Conservation (phyloP, 2,329 filamentous ascomycete species). For the Plectosphaerella cucumerina region DNA sequence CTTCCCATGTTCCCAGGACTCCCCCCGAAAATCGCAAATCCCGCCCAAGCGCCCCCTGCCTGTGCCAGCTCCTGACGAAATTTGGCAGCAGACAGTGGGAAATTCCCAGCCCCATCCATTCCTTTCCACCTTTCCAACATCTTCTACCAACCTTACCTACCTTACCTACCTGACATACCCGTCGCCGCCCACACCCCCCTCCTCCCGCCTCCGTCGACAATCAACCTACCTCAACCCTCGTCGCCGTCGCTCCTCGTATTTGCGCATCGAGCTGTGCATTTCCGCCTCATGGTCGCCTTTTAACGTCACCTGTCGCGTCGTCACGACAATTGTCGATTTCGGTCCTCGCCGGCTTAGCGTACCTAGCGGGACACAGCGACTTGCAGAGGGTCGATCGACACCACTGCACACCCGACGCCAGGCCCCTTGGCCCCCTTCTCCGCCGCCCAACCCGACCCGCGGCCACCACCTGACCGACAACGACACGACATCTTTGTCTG, state of each 20-base stretch:
- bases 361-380: conserved; percentile 4
- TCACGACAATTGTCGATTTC: conserved; percentile 12
- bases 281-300: conserved; percentile 9
- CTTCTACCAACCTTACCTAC: conserved; percentile 7
- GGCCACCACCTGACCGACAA: neutral
- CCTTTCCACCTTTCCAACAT: conserved; percentile 11
- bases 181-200: conserved; percentile 7
- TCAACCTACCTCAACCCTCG: conserved; percentile 7
- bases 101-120: conserved; percentile 19
- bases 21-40: conserved; percentile 6
- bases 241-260: conserved; percentile 11
- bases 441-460: neutral
- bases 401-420: neutral
- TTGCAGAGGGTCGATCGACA: conserved; percentile 9
- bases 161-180: conserved; percentile 7
- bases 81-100: conserved; percentile 8
- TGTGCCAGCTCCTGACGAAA: conserved; percentile 13
- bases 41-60: conserved; percentile 13
- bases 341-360: conserved; percentile 10
- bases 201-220: conserved; percentile 1
- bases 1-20: conserved; percentile 8
- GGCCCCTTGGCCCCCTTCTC: neutral
- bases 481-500: neutral
- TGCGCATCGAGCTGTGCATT: conserved; percentile 3
- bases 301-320: conserved; percentile 11